Base-by-base conservation (phyloP, 768 basidiomycete species). In the Naematelia aurantialba region DNA sequence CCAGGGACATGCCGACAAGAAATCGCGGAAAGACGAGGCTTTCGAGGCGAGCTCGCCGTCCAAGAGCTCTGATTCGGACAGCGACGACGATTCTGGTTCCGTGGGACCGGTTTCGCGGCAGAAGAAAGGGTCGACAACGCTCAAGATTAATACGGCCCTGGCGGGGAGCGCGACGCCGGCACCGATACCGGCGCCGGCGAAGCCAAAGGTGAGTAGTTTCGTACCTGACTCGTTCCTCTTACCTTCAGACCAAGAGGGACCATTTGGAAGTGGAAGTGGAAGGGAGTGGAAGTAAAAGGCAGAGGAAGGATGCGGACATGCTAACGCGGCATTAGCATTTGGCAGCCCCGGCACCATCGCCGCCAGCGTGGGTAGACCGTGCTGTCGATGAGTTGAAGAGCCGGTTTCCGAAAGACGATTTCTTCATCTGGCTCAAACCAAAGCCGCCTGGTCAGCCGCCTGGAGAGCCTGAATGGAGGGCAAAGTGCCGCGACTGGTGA, bases 401-500 rank as follows among this genome's bases (percentile, higher is more conserved):
- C 8, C 83, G 81, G 76, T 93, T 89, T 71, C 85, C 87, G 1
- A 83, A 89, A 61, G 93, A 97, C 76, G 83, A 76, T 59, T 93
- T 97, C 66, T 87, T 89, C 65, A 83, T 88, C 17, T 84, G 89
- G 29, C 78, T 85, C n/a, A 77, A 77, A 17, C 68, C 74, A 30
- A 87, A 84, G 69, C 79, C 82, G 5, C 80, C 45, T 11, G 75
- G 80, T 27, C 80, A 82, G 45, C 81, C 79, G 12, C 81, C 80
- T n/a, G 76, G 80, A 22, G 82, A 84, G 4, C 52, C 68, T 12
- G 91, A 94, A 76, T 97, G 93, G 92, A 82, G 96, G 60, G 91
- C 89, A 25, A 98, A 97, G 72, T 99, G 96, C 70, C 79, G 96
- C 52, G 94, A 97, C 74, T 96, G 91, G 93, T 91, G 68, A 62